Percentiles rank a stretch among this genome's conserved stretches.
These are phyloP conservation scores for Annona cherimola DNA, from an alignment of 164 flowering plant genomes.

Conservation along the genomic window DNA sequence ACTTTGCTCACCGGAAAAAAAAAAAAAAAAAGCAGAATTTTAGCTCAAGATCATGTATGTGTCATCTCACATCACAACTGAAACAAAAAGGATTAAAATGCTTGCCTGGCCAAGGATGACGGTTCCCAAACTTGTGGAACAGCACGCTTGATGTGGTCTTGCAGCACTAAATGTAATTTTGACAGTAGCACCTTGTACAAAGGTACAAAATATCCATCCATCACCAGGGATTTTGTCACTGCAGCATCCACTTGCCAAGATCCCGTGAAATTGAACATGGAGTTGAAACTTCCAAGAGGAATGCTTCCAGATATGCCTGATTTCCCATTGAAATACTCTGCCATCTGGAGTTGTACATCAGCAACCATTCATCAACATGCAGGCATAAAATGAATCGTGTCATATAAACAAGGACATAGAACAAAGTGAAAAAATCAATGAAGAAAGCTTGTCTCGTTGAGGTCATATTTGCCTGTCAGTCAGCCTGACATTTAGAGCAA, in stretches of 20 bases:
- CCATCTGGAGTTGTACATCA: slow-evolving; percentile 61
- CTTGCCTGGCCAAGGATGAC: slow-evolving; percentile 84
- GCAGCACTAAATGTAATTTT: slow-evolving; percentile 43
- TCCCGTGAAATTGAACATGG: slow-evolving; percentile 96
- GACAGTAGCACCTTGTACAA: slow-evolving; percentile 48
- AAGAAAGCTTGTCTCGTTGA: too few species aligned
- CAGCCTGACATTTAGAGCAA: too few species aligned
- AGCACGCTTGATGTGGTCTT: slow-evolving; percentile 66
- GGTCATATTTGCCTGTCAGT: too few species aligned
- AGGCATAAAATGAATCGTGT: too few species aligned
- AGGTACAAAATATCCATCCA: slow-evolving; percentile 73
- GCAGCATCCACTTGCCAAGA: slow-evolving; percentile 82
- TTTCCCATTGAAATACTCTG: slow-evolving; percentile 63
- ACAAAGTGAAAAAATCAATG: too few species aligned
- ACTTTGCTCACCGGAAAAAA: too few species aligned
- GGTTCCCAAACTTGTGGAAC: slow-evolving; percentile 95
- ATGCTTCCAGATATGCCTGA: slow-evolving; percentile 54
- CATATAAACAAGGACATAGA: too few species aligned
- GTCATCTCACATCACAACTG: neutral
- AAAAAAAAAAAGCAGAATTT: neutral
- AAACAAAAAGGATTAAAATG: slow-evolving; percentile 1
- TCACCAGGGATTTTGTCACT: slow-evolving; percentile 81
- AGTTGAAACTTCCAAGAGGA: slow-evolving; percentile 93
- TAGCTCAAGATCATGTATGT: neutral
- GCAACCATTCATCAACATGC: neutral